Conservation (phyloP, 1,139 yeast genomes). For the Dujonia santamariae region DNA sequence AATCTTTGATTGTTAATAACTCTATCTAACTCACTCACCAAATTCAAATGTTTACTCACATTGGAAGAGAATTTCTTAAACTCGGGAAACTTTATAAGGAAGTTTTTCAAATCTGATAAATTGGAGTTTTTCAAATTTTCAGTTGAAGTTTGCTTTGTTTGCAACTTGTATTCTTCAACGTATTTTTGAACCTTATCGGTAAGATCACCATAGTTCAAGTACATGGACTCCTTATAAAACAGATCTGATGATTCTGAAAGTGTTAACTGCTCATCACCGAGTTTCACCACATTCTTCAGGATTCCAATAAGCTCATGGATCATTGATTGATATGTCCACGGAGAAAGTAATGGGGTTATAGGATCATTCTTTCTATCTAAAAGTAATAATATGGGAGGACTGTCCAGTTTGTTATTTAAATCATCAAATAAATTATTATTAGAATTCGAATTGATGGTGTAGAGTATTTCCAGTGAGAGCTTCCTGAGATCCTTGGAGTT, state of each 20-base stretch:
- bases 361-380: slow-evolving; percentile 89
- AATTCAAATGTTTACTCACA: slow-evolving; percentile 89
- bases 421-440: slow-evolving; percentile 65
- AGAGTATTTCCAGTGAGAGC: slow-evolving; percentile 67
- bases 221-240: slow-evolving; percentile 79
- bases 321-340: slow-evolving; percentile 99
- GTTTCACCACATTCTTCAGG: slow-evolving; percentile 71
- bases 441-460: slow-evolving; percentile 55
- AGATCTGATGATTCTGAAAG: slow-evolving; percentile 55
- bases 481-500: slow-evolving; percentile 61
- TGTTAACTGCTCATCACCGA: slow-evolving; percentile 34
- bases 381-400: slow-evolving; percentile 73
- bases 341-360: slow-evolving; percentile 82
- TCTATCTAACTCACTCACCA: slow-evolving; percentile 80
- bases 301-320: slow-evolving; percentile 88
- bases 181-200: slow-evolving; percentile 86
- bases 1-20: slow-evolving; percentile 58
- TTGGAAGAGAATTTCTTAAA: slow-evolving; percentile 83
- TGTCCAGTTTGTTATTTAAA: slow-evolving; percentile 52
- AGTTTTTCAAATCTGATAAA: slow-evolving; percentile 83
- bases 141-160: slow-evolving; percentile 66
- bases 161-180: slow-evolving; percentile 77
- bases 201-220: slow-evolving; percentile 87
- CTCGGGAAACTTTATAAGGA: slow-evolving; percentile 91
- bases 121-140: slow-evolving; percentile 61